Base-by-base conservation (phyloP, 2,329 filamentous ascomycete species). In the Zymoseptoria pseudotritici region DNA sequence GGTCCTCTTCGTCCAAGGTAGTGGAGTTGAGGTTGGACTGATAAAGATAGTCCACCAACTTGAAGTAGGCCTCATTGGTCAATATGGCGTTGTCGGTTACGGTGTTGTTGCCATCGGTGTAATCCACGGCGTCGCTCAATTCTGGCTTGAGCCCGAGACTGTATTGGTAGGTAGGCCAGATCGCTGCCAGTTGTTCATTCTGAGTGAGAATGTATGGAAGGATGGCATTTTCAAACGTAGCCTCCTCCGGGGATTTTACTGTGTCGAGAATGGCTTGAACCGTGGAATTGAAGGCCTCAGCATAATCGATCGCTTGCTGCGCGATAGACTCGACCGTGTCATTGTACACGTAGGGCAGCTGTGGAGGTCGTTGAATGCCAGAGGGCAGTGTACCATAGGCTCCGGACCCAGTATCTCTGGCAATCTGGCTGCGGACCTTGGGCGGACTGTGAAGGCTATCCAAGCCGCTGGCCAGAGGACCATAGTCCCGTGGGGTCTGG, bases 51-150 rank as follows among this genome's bases (percentile, higher is more conserved):
- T 83, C 80, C 20, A 82, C 78, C 57, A 81, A 78, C 62, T 80
- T 72, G 78, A 88, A 92, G 58, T 91, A 82, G 65, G 92, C 89
- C 75, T 91, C 87, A 58, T 88, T 83, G 87, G 91, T 91, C 69
- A 80, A 82, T 58, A 84, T 84, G 75, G 91, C 88, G 64, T 91
- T 91, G 55, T 79, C 76, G 68, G 89, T 90, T 64, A 91, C 87
- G 59, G 78, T 75, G 54, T 79, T 71, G 65, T 76, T 63, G 71
- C 78, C 74, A 63, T 77, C 73, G 5, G 75, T 75, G 57, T 76
- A 74, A 55, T 74, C 77, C 21, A 74, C 75, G 5, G 76, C 75
- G 67, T 79, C 76, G 59, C 75, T 72, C 60, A 79, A 69, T 59
- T 71, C 70, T 65, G 90, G 91, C 75, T 75, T 71, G 4, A 75